Conservation (phyloP, 495 filamentous ascomycete genomes). For the Endocarpon pusillum region DNA sequence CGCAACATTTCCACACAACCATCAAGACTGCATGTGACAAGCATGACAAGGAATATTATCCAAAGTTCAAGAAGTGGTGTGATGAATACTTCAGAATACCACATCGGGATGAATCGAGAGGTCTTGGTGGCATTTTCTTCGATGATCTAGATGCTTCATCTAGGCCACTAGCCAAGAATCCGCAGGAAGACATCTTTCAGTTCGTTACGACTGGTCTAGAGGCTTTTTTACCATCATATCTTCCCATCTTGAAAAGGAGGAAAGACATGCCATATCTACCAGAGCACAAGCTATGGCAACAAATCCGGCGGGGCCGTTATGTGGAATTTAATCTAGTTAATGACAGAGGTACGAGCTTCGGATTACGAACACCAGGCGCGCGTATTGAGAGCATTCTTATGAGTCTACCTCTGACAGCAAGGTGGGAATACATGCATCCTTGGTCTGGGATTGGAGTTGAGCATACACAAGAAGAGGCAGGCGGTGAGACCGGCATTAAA, state of each 20-base stretch:
- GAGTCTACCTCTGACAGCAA: conserved; percentile 84
- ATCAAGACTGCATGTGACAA: conserved; percentile 89
- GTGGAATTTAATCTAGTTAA: conserved; percentile 98
- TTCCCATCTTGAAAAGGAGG: conserved; percentile 69
- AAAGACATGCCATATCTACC: conserved; percentile 84
- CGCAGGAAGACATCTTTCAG: conserved; percentile 81
- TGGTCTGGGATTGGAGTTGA: conserved; percentile 20
- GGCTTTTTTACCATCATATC: conserved; percentile 80
- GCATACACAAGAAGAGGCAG: conserved; percentile 7
- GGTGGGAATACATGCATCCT: conserved; percentile 88
- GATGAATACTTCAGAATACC: conserved; percentile 92
- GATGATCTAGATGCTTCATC: conserved; percentile 74
- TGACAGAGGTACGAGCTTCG: conserved; percentile 90
- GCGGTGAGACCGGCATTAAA: conserved; percentile 20
- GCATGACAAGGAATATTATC: conserved; percentile 84
- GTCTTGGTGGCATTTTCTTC: conserved; percentile 95
- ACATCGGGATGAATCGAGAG: conserved; percentile 77
- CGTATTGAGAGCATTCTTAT: conserved; percentile 93
- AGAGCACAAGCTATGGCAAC: conserved; percentile 88
- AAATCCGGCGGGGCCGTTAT: conserved; percentile 79
- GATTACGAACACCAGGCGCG: conserved; percentile 78
- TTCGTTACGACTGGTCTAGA: conserved; percentile 72
- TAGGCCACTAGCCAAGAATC: conserved; percentile 42
- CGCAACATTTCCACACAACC: conserved; percentile 84
- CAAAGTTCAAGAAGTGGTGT: conserved; percentile 95